Base-by-base conservation (phyloP, 192 early-diverging fungal species). In the Coemansia sp. region DNA sequence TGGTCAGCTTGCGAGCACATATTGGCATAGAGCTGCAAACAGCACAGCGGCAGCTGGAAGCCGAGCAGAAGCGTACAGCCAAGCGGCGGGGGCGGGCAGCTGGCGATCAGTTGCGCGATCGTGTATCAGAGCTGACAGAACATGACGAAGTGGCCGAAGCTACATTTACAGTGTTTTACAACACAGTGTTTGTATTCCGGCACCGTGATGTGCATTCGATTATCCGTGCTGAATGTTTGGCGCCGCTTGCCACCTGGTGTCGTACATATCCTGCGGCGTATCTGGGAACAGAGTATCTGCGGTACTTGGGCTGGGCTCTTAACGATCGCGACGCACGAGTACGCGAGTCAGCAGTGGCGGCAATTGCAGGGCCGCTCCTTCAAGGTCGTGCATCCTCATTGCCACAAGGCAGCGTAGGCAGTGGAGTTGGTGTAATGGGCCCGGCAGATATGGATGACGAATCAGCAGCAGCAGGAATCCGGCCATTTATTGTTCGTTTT, bases 251-350 rank as follows among this genome's bases (percentile, higher is more conserved):
- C 36, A 52, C 67, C 6, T 96, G 92, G 90, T 88, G 94, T 56
- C 57, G 66, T 8, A 69, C 67, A 16, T 84, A 83, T 62, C 89
- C 91, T 6, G 80, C 84, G 3, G 56, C 72, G 14, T 98, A 90
- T 54, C 58, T 95, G 26, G 84, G 88, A 18, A 80, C 88, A 7
- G 48, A 70, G 31, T 91, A 94, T 65, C 57, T 94, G 16, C 79
- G 90, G 28, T 94, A 94, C 53, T 39, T 94, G 1, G 94, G 94
- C 18, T 94, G 91, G 92, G 77, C 87, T 50, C 72, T 97, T 33
- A 88, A 86, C 31, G 94, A 99, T 65, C 88, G 83, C 59, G 82
- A 82, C 15, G 82, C 91, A 3, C 56, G 68, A 19, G 88, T 89
- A 16, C 82, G 94, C 21, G 62, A 86, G 31, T 88, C 90, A 28